These are phyloP conservation scores for Leishmania aethiopica DNA, from an alignment of 208 protist genomes.

Conservation along the genomic window DNA sequence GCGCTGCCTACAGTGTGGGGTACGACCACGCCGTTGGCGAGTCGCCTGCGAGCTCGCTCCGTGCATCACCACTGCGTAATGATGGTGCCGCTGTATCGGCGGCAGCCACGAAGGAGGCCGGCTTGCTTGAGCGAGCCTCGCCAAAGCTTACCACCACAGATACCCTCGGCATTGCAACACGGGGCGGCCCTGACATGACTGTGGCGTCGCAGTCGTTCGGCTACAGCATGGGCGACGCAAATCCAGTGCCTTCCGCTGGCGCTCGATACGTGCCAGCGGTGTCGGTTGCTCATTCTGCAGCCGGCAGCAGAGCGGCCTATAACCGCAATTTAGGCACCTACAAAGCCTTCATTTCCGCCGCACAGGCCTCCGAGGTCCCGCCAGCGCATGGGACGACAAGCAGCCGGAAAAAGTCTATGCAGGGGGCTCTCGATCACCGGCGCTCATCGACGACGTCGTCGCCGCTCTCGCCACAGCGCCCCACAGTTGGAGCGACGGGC, in stretches of 20 bases:
- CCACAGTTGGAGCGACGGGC: background rate
- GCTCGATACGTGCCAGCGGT: background rate
- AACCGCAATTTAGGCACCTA: background rate
- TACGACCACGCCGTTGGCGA: constrained; percentile 7
- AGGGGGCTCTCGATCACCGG: background rate
- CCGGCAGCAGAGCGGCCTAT: background rate
- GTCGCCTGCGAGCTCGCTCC: constrained; percentile 9
- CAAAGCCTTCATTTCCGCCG: background rate
- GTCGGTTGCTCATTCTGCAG: background rate
- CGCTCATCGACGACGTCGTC: background rate
- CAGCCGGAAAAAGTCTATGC: background rate
- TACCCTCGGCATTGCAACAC: background rate
- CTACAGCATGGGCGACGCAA: background rate
- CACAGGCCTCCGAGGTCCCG: background rate
- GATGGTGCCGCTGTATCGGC: background rate
- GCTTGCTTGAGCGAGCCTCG: background rate
- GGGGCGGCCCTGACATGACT: background rate
- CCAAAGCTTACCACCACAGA: background rate
- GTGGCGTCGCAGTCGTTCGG: background rate
- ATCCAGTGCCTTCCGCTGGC: background rate
- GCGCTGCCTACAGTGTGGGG: constrained; percentile 21
- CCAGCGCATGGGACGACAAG: background rate
- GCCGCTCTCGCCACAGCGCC: constrained; percentile 17
- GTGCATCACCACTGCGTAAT: background rate
- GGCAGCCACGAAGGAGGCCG: background rate